These are phyloP conservation scores for Myochromella boudieri DNA, from an alignment of 768 basidiomycete genomes.

Conservation along the genomic window DNA sequence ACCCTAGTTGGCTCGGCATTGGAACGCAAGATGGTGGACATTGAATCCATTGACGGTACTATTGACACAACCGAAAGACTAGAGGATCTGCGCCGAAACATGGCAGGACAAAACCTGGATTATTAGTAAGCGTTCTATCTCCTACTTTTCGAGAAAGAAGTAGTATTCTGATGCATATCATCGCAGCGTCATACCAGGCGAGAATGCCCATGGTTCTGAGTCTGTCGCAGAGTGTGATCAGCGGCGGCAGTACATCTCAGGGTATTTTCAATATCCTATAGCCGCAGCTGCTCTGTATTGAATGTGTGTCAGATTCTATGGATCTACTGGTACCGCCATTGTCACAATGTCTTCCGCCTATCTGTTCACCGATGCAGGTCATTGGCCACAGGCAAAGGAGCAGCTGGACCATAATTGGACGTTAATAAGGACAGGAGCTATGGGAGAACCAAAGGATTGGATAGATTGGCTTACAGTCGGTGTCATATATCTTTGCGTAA, in stretches of 20 bases:
- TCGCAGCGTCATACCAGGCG: slow-evolving; percentile 67
- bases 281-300: not conserved
- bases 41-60: slow-evolving; percentile 49
- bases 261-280: slow-evolving; percentile 42
- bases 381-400: slow-evolving; percentile 76
- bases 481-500: slow-evolving; percentile 2
- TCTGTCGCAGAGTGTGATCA: slow-evolving; percentile 77
- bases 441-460: slow-evolving; percentile 67
- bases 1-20: slow-evolving; percentile 76
- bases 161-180: slow-evolving; percentile 9
- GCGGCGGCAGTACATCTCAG: slow-evolving; percentile 75
- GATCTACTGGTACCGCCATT: slow-evolving; percentile 68
- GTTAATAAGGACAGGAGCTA: slow-evolving; percentile 55
- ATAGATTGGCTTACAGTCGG: slow-evolving; percentile 70
- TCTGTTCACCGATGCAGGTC: slow-evolving; percentile 77
- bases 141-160: not conserved
- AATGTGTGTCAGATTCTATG: slow-evolving; percentile 23
- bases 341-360: slow-evolving; percentile 68
- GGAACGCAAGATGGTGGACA: slow-evolving; percentile 68
- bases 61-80: slow-evolving; percentile 61
- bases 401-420: slow-evolving; percentile 77
- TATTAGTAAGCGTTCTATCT: slow-evolving; percentile 68
- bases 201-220: slow-evolving; percentile 84
- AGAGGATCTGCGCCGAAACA: slow-evolving; percentile 59
- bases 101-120: slow-evolving; percentile 67